Evolutionary conservation across 768 basidiomycete species (phyloP).

Genomic region (Chalciporus chontae): DNA sequence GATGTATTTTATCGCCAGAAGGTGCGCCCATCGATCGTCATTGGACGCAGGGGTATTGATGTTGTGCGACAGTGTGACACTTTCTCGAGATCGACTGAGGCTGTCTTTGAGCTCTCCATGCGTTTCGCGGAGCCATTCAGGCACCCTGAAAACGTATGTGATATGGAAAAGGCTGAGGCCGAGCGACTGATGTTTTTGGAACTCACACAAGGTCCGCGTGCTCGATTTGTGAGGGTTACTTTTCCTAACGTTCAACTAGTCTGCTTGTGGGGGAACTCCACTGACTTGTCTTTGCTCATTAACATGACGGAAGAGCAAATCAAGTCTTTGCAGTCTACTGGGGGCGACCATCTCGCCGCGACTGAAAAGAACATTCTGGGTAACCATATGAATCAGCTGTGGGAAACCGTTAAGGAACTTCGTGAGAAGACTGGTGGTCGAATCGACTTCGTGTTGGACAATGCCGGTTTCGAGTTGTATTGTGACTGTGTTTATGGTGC

Average conservation of each 20-base stretch:
- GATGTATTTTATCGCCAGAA: conserved; percentile 97
- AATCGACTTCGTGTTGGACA: conserved; percentile 81
- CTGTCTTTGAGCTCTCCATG: conserved; percentile 91
- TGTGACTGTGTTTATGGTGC: conserved; percentile 83
- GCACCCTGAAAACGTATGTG: conserved; percentile 49
- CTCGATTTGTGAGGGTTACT: neutral
- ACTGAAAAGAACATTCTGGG: conserved; percentile 96
- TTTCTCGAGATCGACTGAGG: conserved; percentile 87
- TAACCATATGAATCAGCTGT: conserved; percentile 69
- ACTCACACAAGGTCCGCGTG: conserved; percentile 73
- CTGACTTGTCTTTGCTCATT: conserved; percentile 90
- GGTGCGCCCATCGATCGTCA: conserved; percentile 32
- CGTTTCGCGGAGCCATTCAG: conserved; percentile 87
- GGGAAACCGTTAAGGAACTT: conserved; percentile 70
- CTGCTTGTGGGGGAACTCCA: conserved; percentile 96
- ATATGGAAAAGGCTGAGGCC: conserved; percentile 57
- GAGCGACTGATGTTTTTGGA: conserved; percentile 88
- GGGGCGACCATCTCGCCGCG: conserved; percentile 91
- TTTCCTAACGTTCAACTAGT: conserved; percentile 42
- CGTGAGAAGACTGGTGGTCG: conserved; percentile 69
- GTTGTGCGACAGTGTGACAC: conserved; percentile 70
- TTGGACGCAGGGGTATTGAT: conserved; percentile 4
- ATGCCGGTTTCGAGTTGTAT: conserved; percentile 82
- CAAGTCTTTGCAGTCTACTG: conserved; percentile 92
- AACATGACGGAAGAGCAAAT: conserved; percentile 99